Base-by-base conservation (phyloP, 768 basidiomycete genomes). In the Pisolithus tinctorius region DNA sequence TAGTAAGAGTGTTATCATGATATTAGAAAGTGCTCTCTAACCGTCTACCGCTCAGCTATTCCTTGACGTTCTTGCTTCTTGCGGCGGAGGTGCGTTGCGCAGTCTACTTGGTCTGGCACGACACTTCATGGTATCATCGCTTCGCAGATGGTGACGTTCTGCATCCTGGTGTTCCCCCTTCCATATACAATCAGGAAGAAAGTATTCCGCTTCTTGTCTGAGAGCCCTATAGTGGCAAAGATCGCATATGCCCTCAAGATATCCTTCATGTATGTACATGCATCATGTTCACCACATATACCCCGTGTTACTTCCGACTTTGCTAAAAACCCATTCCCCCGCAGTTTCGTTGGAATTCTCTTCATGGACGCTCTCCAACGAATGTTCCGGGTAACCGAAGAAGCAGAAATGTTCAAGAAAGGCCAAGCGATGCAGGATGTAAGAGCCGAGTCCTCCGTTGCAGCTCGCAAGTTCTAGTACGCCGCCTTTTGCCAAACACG, bases 381-480 rank as follows among this genome's bases (percentile, higher is more conserved):
- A 54, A 93, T 97, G 89, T 82, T 86, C 72, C 82, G 86, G 43
- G 78, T 90, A 17, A 79, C 80, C 9, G 79, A 85, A 3, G 88
- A 93, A 64, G 64, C 78, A 0, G 86, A 92, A 34, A 59, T 78
- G 17, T 83, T 86, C 11, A 90, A 85, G 60, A 63, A 73, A 30
- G 76, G 76, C 1, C 70, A 69, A 47, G 74, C 75, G 7, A 62
- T 72, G 48, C 77, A 70, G 13, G 78, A 93, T 62, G 78, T 83
- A 13, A 78, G 88, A 42, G 81, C 83, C 1, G 95, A 97, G 67
- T 88, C 88, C n/a, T 89, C 82, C 64, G 77, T 92, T 58, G 84
- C 94, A 0, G 93, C 93, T 26, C 80, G 93, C 54, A 93, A 93
- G 69, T 98, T 98, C 74, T 94, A 94, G 87, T 92, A 60, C 53